Percentiles rank a stretch among this genome's conserved stretches.
Evolutionary conservation across 768 basidiomycete species (phyloP).

Genomic region (Panellus pusillus): DNA sequence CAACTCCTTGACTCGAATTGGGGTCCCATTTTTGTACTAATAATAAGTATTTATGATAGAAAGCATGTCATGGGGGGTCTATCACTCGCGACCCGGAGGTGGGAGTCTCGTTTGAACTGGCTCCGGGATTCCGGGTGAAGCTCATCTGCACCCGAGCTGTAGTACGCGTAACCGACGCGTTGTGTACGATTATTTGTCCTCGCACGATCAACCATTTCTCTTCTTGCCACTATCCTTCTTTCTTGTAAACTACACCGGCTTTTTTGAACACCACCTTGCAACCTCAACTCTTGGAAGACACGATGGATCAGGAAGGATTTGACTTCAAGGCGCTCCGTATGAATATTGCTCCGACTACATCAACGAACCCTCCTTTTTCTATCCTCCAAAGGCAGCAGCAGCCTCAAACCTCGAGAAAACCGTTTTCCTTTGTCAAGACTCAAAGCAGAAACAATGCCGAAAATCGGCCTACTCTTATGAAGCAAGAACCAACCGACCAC

Average conservation of each 20-base stretch:
- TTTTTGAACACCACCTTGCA: slow-evolving; percentile 12
- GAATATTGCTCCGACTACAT: slow-evolving; percentile 4
- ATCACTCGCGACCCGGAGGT: too few species aligned
- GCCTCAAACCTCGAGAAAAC: slow-evolving; percentile 11
- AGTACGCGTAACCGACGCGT: not conserved
- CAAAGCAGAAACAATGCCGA: slow-evolving; percentile 19
- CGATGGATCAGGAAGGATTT: slow-evolving; percentile 21
- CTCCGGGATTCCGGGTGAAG: not conserved
- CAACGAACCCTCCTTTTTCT: slow-evolving; percentile 16
- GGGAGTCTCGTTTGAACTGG: slow-evolving; percentile 1
- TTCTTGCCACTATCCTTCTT: not conserved
- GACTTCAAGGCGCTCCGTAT: slow-evolving; percentile 20
- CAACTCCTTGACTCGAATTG: too few species aligned
- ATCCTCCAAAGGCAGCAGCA: slow-evolving; percentile 14
- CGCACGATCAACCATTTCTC: not conserved
- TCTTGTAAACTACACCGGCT: not conserved
- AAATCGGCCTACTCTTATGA: slow-evolving; percentile 14
- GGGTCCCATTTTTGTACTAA: too few species aligned
- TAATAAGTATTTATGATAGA: too few species aligned
- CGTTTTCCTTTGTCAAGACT: slow-evolving; percentile 19
- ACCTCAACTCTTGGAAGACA: not conserved
- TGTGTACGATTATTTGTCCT: slow-evolving; percentile 1
- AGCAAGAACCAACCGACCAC: slow-evolving; percentile 18
- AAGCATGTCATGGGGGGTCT: too few species aligned
- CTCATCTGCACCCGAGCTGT: not conserved